Evolutionary conservation across 164 flowering plant species (phyloP).

Genomic region (Houttuynia cordata): DNA sequence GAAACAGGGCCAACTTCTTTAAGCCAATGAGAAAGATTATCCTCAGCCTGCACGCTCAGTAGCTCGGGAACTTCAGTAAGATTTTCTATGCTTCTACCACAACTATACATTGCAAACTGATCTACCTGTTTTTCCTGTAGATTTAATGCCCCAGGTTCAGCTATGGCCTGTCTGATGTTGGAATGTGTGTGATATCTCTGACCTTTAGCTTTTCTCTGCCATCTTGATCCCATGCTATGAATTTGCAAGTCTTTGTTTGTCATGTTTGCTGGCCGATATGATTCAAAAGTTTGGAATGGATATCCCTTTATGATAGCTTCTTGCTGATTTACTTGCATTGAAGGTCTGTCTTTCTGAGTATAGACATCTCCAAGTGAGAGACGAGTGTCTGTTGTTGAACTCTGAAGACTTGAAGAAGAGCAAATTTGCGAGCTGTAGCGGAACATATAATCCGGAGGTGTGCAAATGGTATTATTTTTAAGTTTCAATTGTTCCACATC

Average conservation of each 20-base stretch:
- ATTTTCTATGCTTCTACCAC: slow-evolving; percentile 1
- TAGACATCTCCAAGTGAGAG: slow-evolving; percentile 35
- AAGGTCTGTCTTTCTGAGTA: slow-evolving; percentile 4
- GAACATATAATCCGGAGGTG: not conserved
- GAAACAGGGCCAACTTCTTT: slow-evolving; percentile 24
- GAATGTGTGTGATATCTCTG: slow-evolving; percentile 10
- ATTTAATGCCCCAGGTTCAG: slow-evolving; percentile 1
- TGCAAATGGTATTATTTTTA: slow-evolving; percentile 7
- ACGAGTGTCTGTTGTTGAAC: slow-evolving; percentile 19
- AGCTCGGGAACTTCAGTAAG: slow-evolving; percentile 1
- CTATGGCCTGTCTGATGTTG: slow-evolving; percentile 5
- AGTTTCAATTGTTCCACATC: slow-evolving; percentile 33
- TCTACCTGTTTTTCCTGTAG: slow-evolving; percentile 8
- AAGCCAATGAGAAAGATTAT: slow-evolving; percentile 43
- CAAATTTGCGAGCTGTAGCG: not conserved
- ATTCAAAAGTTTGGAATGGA: not conserved
- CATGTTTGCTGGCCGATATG: not conserved
- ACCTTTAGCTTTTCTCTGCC: slow-evolving; percentile 11
- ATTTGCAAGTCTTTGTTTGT: slow-evolving; percentile 2
- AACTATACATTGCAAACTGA: slow-evolving; percentile 1
- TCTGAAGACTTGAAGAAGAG: slow-evolving; percentile 1
- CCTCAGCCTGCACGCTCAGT: slow-evolving; percentile 1
- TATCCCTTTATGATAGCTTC: slow-evolving; percentile 10
- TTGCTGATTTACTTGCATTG: slow-evolving; percentile 1
- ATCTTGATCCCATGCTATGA: slow-evolving; percentile 10